Base-by-base conservation (phyloP, 225 moss, liverwort and hornwort species). In the Takakia lepidozioides region DNA sequence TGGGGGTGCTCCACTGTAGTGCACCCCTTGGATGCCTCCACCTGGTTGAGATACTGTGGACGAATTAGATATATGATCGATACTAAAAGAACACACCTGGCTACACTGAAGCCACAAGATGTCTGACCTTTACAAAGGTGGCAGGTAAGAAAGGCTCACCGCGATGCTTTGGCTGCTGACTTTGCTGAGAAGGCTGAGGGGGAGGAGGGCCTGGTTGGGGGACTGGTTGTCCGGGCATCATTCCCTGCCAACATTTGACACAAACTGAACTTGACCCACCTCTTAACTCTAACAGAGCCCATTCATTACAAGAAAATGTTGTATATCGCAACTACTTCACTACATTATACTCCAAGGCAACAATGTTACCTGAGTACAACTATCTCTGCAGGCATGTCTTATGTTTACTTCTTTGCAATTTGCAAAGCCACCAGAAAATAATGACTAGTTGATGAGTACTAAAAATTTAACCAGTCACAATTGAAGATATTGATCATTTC, bases 141-240 rank as follows among this genome's bases (percentile, higher is more conserved):
- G 8, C 34, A 25, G 9, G 23, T 26, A 32, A 46, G 21, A 20
- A 38, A 20, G 32, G 64, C 64, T 49, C 28, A 61, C 78, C 67
- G 35, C 85, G 74, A 53, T 83, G 80, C 70, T 69, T 88, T 70
- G 77, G 85, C 48, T 84, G 79, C 55, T 79, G 85, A 50, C 65
- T 56, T 57, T 80, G 88, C 61, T 80, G 92, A 56, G 83, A 71
- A 40, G 67, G 57, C 53, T 75, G 80, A 25, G 67, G 80, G 21
- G 72, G 57, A 52, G 69, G 72, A 46, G 74, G 72, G 52, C 66
- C 71, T 29, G 84, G 67, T 29, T 81, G 67, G 59, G 80, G 84
- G 65, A 78, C 64, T 54, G 82, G 75, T 58, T 88, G 85, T 56
- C 80, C 85, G 59, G 80, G 88, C 57, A 83, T 73, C 78, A 87